Base-by-base conservation (phyloP, 2,329 filamentous ascomycete species). In the Nigrospora oryzae region DNA sequence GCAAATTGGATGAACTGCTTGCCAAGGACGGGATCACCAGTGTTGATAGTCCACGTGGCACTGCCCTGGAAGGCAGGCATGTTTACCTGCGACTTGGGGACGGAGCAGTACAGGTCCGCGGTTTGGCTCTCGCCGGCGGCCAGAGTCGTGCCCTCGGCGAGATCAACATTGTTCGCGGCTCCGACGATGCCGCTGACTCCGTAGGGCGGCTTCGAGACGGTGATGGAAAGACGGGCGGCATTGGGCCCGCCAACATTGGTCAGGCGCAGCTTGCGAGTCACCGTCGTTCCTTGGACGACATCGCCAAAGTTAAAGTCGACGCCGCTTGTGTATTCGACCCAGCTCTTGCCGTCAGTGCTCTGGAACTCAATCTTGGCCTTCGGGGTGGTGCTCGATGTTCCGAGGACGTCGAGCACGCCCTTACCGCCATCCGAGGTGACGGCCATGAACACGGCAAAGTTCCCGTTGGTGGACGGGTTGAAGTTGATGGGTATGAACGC, bases 131-230 rank as follows among this genome's bases (percentile, higher is more conserved):
- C 55, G 0, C 74, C 74, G 0, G 74, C 68, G 0, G 60, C 58
- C 1, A 81, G 59, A 2, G 64, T 59, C 0, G 71, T 75, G 3
- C 78, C 78, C 53, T 82, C 78, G 0, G 71, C 75, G 1, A 81
- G 68, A 40, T 80, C 77, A 10, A 78, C 65, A 15, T 72, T 67
- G 54, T 81, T 82, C 12, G 64, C 66, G 1, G 76, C 72, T 16
- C 68, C 65, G 35, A 81, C 68, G 17, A 80, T 69, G 3, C 75
- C 72, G n/a, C 61, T 52, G 3, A 76, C 64, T 13, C 75, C 76
- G 43, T 75, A 79, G 0, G 78, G 78, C 4, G 77, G 75, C 54
- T 82, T 82, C 0, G 77, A 81, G 3, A 82, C 75, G 0, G 77
- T 80, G 13, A 81, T 59, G 0, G 71, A 75, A 2, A 81, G 64